Percentiles rank a stretch among this genome's conserved stretches.
Conservation (phyloP, 805 yeast species). For the Aciculoconidium aculeatum region DNA sequence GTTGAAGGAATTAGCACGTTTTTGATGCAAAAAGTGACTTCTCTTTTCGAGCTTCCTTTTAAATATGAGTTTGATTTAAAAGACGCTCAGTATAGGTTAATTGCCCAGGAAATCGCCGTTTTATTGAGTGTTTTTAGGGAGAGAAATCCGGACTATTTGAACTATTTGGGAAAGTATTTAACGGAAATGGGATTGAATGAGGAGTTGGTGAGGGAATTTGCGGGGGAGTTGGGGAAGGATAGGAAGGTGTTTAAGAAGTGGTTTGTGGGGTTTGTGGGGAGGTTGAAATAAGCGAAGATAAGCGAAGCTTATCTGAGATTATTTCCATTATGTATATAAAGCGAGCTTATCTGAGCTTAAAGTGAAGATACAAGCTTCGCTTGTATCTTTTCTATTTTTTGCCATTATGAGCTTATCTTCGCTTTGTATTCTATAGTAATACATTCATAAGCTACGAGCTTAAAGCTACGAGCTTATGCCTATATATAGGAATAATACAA, state of each 20-base stretch:
- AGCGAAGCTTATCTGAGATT: too few species aligned
- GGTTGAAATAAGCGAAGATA: too few species aligned
- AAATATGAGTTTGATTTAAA: conserved; percentile 59
- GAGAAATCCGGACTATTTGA: conserved; percentile 36
- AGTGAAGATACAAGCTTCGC: too few species aligned
- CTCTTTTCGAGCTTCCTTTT: conserved; percentile 76
- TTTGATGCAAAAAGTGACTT: conserved; percentile 61
- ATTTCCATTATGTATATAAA: too few species aligned
- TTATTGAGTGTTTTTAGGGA: conserved; percentile 59
- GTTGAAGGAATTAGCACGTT: conserved; percentile 69
- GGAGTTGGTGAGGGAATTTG: conserved; percentile 55
- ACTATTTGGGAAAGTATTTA: conserved; percentile 47
- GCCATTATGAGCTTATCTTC: too few species aligned
- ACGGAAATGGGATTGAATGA: conserved; percentile 52
- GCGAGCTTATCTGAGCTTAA: too few species aligned
- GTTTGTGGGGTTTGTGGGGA: conserved; percentile 42
- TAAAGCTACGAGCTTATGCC: too few species aligned
- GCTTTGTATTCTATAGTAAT: too few species aligned
- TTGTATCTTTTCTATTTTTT: too few species aligned
- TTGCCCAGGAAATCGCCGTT: conserved; percentile 69
- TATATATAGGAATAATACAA: too few species aligned
- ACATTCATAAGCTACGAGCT: too few species aligned
- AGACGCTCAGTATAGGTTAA: conserved; percentile 74
- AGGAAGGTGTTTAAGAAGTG: conserved; percentile 67
- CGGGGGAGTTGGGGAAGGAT: conserved; percentile 52